Percentiles rank a stretch among this genome's conserved stretches.
Evolutionary conservation across 805 yeast genomes (phyloP).

Genomic region (Candida tammaniensis): DNA sequence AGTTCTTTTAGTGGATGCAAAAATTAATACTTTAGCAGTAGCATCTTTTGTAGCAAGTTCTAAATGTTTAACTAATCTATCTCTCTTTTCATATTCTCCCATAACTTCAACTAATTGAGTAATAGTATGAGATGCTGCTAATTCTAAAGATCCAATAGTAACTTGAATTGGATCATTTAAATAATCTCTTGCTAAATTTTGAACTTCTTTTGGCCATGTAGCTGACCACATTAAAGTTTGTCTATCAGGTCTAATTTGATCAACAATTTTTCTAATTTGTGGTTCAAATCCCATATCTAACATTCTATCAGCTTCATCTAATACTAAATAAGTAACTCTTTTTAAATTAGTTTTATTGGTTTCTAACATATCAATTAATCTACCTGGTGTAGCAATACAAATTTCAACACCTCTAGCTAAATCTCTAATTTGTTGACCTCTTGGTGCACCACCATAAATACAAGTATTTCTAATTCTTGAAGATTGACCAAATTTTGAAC

Average conservation of each 20-base stretch:
- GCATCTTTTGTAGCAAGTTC: conserved; percentile 71
- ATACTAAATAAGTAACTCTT: conserved; percentile 94
- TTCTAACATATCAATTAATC: conserved; percentile 97
- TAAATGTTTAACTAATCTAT: conserved; percentile 78
- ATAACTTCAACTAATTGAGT: conserved; percentile 91
- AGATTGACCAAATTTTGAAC: conserved; percentile 88
- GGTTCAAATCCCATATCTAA: conserved; percentile 99
- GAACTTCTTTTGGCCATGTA: conserved; percentile 99
- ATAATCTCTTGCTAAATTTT: conserved; percentile 87
- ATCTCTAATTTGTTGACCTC: conserved; percentile 96
- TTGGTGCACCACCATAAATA: conserved; percentile 99
- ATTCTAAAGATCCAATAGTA: conserved; percentile 91
- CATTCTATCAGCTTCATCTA: conserved; percentile 99
- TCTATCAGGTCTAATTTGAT: conserved; percentile 98
- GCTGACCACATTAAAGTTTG: conserved; percentile 99
- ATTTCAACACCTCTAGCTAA: conserved; percentile 94
- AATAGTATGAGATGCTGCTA: conserved; percentile 95
- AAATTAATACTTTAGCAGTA: conserved; percentile 77
- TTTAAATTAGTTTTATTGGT: conserved; percentile 89
- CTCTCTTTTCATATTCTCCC: conserved; percentile 91
- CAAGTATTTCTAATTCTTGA: conserved; percentile 95
- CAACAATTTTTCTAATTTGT: conserved; percentile 96
- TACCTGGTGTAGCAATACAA: conserved; percentile 97
- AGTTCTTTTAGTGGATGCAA: conserved; percentile 95
- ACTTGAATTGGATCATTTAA: conserved; percentile 93